These are phyloP conservation scores for Russula dissimulans DNA, from an alignment of 768 basidiomycete genomes.

Conservation along the genomic window DNA sequence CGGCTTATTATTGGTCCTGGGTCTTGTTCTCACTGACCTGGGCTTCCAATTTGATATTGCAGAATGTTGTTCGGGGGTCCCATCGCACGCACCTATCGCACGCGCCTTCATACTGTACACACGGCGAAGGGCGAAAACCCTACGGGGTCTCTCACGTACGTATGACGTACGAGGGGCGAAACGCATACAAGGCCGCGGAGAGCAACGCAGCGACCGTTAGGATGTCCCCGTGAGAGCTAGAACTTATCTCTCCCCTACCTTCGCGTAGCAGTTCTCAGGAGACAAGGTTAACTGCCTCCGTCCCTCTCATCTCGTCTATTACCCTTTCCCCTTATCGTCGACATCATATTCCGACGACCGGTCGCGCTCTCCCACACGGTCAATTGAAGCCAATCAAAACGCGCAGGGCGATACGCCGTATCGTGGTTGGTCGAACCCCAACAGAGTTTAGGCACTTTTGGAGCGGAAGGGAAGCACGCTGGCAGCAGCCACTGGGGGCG, in stretches of 20 bases:
- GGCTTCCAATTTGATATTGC: conserved; percentile 3
- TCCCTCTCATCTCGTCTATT: background rate
- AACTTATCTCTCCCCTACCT: no score
- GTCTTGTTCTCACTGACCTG: conserved; percentile 1
- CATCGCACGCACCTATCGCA: background rate
- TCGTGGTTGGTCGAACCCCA: no score
- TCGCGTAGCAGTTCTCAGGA: background rate
- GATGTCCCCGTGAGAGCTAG: background rate
- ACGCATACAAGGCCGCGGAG: background rate
- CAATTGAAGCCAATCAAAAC: no score
- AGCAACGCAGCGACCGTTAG: background rate
- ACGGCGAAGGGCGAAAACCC: background rate
- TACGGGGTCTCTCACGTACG: background rate
- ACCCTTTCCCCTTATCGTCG: background rate
- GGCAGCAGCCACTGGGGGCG: no score
- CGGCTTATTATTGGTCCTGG: background rate
- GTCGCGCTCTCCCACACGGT: background rate
- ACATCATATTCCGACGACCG: no score
- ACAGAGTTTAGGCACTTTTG: no score
- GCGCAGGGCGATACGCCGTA: no score
- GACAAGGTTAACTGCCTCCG: conserved; percentile 1
- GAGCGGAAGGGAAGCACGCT: no score
- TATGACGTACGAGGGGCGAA: conserved; percentile 9
- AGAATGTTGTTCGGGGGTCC: background rate
- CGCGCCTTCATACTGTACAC: background rate